Percentiles rank a stretch among this genome's conserved stretches.
Evolutionary conservation across 768 basidiomycete species (phyloP).

Genomic region (Calocera cornea): DNA sequence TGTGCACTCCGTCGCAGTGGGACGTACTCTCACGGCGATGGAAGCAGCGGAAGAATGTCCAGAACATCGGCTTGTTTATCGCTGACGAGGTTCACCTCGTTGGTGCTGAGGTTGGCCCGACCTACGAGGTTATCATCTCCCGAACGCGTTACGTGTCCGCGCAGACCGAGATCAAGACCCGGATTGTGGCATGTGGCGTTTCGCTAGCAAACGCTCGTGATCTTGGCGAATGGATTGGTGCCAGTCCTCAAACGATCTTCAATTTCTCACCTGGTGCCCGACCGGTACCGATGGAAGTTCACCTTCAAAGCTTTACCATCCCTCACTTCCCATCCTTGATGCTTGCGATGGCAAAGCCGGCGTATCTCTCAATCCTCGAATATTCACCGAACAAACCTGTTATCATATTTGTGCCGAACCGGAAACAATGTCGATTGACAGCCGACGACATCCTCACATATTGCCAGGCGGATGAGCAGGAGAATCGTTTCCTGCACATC

Average conservation of each 20-base stretch:
- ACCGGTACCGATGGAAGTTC: slow-evolving; percentile 94
- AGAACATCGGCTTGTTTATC: slow-evolving; percentile 81
- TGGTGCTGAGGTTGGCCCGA: slow-evolving; percentile 77
- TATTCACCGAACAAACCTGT: slow-evolving; percentile 76
- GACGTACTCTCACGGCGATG: slow-evolving; percentile 87
- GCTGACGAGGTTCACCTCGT: slow-evolving; percentile 92
- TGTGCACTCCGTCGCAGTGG: slow-evolving; percentile 96
- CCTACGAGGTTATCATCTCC: slow-evolving; percentile 92
- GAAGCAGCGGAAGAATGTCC: slow-evolving; percentile 94
- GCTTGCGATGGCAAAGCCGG: slow-evolving; percentile 98
- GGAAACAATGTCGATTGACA: slow-evolving; percentile 86
- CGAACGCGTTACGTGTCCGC: slow-evolving; percentile 93
- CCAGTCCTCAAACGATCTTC: slow-evolving; percentile 85
- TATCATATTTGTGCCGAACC: slow-evolving; percentile 82
- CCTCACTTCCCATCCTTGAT: slow-evolving; percentile 98
- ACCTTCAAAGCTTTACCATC: slow-evolving; percentile 86
- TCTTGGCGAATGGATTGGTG: slow-evolving; percentile 96
- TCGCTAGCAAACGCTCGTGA: slow-evolving; percentile 93
- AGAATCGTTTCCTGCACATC: slow-evolving; percentile 79
- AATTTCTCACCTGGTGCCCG: slow-evolving; percentile 81
- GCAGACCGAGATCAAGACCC: slow-evolving; percentile 82
- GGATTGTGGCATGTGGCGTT: slow-evolving; percentile 88
- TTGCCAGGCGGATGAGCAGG: slow-evolving; percentile 73
- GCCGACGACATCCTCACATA: slow-evolving; percentile 84
- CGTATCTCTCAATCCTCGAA: slow-evolving; percentile 84